Evolutionary conservation across 2,329 filamentous ascomycete species (phyloP), one percentile per base, ranked within the genome.

Genomic region (Trichophyton mentagrophytes): DNA sequence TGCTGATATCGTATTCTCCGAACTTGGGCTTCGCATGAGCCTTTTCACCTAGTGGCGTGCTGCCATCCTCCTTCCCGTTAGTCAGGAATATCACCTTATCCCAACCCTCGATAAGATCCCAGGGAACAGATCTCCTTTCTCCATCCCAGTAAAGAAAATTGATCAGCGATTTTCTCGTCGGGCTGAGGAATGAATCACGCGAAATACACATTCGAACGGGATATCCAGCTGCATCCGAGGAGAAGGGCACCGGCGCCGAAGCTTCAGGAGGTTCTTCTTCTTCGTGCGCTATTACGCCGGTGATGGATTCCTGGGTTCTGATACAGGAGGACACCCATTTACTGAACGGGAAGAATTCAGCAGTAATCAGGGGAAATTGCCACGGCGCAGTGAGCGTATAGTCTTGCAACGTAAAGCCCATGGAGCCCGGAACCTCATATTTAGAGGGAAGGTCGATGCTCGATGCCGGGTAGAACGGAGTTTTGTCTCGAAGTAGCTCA

Each of bases 1-100:
- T 80, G 72, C 40, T 59, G 13, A 46, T n/a, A 61, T 57, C 61
- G 7, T 56, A 27, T 33, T 63, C 44, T 27, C 55, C 55, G 40
- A 42, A 57, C 13, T 22, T 44, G 13, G 55, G 40, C 15, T 44
- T 57, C 22, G 55, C 22, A 8, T 20, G 55, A 13, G 9, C n/a
- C n/a, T 25, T 44, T 38, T 56, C 30, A 8, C 36, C 13, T 2
- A 56, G 20, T 15, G 22, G 46, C 3, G 11, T 27, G 8, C 22
- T 9, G 5, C 36, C 33, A 7, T 42, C 40, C 22, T 22, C 40
- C 17, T 44, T 22, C 11, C 42, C 56, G 13, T 57, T 60, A 15
- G 55, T 61, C 33, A 65, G 27, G n/a, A 27, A 60, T 0, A 44
- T 60, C 49, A 67, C 64, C 1, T 62, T 55, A n/a, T 57, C 57